Evolutionary conservation across 139 green algal genomes (phyloP).

Genomic region (Picochlorum sp.): DNA sequence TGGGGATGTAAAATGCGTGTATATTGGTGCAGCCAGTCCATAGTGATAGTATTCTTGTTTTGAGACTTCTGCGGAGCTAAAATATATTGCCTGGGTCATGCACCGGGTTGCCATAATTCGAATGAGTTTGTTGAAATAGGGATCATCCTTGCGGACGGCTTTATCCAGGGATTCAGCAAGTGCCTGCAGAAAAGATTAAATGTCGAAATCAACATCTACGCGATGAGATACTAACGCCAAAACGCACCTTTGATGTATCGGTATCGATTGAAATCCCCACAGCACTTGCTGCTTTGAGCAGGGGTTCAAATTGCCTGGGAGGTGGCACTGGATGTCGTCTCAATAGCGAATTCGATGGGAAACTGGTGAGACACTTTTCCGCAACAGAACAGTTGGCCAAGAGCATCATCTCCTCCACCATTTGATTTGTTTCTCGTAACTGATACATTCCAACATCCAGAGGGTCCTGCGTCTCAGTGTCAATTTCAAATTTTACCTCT

Average conservation of each 20-base stretch:
- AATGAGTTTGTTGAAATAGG: slow-evolving; percentile 97
- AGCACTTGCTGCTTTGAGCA: slow-evolving; percentile 47
- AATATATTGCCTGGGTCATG: slow-evolving; percentile 89
- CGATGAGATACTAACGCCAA: neutral
- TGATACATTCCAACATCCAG: slow-evolving; percentile 94
- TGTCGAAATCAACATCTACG: no score
- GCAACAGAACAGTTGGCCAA: slow-evolving; percentile 88
- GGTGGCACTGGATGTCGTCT: slow-evolving; percentile 65
- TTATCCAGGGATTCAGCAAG: slow-evolving; percentile 70
- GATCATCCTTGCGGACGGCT: slow-evolving; percentile 60
- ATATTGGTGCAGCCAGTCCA: slow-evolving; percentile 80
- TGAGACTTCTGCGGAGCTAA: slow-evolving; percentile 47
- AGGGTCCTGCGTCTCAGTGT: slow-evolving; percentile 84
- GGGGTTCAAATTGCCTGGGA: slow-evolving; percentile 63
- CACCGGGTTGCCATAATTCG: slow-evolving; percentile 95
- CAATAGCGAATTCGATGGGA: slow-evolving; percentile 68
- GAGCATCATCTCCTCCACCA: slow-evolving; percentile 99
- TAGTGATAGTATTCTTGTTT: slow-evolving; percentile 79
- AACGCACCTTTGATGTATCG: slow-evolving; percentile 25
- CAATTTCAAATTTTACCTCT: slow-evolving; percentile 93
- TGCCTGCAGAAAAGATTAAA: slow-evolving; percentile 2
- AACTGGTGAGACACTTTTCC: slow-evolving; percentile 66
- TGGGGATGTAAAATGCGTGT: slow-evolving; percentile 97
- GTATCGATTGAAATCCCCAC: slow-evolving; percentile 60
- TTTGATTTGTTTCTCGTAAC: slow-evolving; percentile 83